These are phyloP conservation scores for Xylaria digitata DNA, from an alignment of 2,329 filamentous ascomycete species.

Conservation along the genomic window DNA sequence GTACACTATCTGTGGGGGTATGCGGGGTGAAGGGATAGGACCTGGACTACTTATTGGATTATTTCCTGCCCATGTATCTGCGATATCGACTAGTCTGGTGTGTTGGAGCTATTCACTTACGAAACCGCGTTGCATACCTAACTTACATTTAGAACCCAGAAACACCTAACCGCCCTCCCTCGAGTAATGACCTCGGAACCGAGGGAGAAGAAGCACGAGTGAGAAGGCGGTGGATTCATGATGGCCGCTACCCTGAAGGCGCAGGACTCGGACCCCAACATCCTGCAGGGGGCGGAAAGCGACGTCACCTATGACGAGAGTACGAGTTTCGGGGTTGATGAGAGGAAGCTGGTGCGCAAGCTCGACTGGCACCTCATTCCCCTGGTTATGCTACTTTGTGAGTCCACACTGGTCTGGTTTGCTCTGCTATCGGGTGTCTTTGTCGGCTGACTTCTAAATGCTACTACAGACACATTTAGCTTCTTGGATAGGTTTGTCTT, in stretches of 20 bases:
- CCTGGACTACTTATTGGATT: neutral
- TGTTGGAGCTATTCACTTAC: neutral
- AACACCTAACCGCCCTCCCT: neutral
- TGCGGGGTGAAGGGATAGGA: too few relatives aligned
- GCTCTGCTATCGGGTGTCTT: neutral
- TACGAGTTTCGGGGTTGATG: constrained; percentile 48
- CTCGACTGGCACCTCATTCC: constrained; percentile 73
- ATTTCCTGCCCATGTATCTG: constrained; percentile 1
- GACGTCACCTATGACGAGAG: constrained; percentile 30
- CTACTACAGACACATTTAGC: constrained; percentile 68
- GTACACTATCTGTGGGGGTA: too few relatives aligned
- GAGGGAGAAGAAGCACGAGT: neutral
- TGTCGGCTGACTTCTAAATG: constrained; percentile 7
- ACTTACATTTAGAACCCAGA: neutral
- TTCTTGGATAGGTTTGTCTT: constrained; percentile 74
- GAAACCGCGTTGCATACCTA: neutral
- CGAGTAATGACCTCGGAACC: neutral
- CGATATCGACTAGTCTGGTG: neutral
- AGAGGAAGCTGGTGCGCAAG: constrained; percentile 71
- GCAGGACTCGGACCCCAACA: constrained; percentile 39
- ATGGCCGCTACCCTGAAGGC: constrained; percentile 31
- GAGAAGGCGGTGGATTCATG: constrained; percentile 13
- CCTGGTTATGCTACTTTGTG: constrained; percentile 72
- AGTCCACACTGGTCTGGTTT: constrained; percentile 24
- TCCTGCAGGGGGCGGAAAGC: constrained; percentile 25